These are phyloP conservation scores for Trichoderma asperelloides DNA, from an alignment of 495 filamentous ascomycete species.

Conservation along the genomic window DNA sequence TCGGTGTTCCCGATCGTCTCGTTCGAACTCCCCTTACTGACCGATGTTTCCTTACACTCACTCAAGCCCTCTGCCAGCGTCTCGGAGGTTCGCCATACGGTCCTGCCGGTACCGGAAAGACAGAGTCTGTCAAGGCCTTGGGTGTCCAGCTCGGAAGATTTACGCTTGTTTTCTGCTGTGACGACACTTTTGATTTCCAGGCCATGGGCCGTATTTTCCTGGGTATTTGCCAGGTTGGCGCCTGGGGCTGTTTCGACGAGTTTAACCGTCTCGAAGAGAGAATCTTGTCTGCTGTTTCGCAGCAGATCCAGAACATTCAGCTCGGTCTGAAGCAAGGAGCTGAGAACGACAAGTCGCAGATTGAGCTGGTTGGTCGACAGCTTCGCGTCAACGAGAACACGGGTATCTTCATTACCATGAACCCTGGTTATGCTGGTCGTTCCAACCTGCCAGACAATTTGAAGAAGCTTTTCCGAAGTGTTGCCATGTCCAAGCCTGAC, in stretches of 20 bases:
- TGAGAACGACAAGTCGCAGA: conserved; percentile 70
- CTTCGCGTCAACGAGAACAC: conserved; percentile 83
- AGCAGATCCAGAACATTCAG: conserved; percentile 98
- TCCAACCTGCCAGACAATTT: conserved; percentile 97
- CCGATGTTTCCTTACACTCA: conserved; percentile 94
- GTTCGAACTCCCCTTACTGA: conserved; percentile 95
- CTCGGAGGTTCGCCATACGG: conserved; percentile 96
- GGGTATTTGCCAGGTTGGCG: conserved; percentile 97
- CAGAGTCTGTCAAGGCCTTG: conserved; percentile 95
- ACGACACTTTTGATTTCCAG: conserved; percentile 99
- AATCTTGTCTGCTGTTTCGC: conserved; percentile 93
- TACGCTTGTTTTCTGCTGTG: conserved; percentile 96
- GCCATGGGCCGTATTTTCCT: conserved; percentile 99
- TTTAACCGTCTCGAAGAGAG: conserved; percentile 97
- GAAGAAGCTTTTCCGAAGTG: conserved; percentile 98
- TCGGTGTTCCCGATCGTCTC: conserved; percentile 89
- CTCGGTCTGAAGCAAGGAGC: conserved; percentile 76
- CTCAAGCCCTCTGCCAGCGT: conserved; percentile 88
- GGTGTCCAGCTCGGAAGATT: conserved; percentile 95
- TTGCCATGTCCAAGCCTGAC: conserved; percentile 99
- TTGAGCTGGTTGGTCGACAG: conserved; percentile 86
- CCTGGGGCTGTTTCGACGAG: conserved; percentile 99
- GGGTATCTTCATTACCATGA: conserved; percentile 99
- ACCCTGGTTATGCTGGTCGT: conserved; percentile 94
- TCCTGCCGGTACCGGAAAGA: conserved; percentile 98